Percentiles rank a stretch among this genome's conserved stretches.
These are phyloP conservation scores for Penicillium chermesinum DNA, from an alignment of 495 filamentous ascomycete species.

Conservation along the genomic window DNA sequence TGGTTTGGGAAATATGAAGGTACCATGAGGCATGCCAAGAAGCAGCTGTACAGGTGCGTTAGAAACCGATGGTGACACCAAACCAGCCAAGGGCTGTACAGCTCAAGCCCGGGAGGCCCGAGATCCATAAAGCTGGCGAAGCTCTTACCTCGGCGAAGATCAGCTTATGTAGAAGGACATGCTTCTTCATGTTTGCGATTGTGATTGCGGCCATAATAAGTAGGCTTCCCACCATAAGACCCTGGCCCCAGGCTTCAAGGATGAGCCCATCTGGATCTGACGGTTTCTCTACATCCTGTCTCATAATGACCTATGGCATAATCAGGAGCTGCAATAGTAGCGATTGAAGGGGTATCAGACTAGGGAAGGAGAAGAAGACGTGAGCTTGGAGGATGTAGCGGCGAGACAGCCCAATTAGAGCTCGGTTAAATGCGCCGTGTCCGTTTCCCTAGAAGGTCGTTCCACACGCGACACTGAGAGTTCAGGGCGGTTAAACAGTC, in stretches of 20 bases:
- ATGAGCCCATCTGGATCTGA: conserved; percentile 25
- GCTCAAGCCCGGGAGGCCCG: neutral
- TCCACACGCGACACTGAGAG: too few relatives aligned
- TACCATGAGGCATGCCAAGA: conserved; percentile 37
- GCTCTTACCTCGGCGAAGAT: conserved; percentile 41
- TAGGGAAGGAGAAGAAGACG: too few relatives aligned
- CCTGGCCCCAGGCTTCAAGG: conserved; percentile 47
- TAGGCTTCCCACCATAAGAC: conserved; percentile 43
- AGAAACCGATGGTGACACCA: too few relatives aligned
- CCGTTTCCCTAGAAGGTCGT: too few relatives aligned
- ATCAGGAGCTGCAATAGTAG: neutral
- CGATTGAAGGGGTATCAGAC: too few relatives aligned
- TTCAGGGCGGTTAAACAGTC: too few relatives aligned
- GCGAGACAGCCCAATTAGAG: too few relatives aligned
- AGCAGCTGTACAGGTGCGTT: too few relatives aligned
- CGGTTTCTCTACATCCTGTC: neutral
- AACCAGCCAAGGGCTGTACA: neutral
- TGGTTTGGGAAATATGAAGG: conserved; percentile 40
- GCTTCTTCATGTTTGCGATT: conserved; percentile 38
- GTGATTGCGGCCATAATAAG: conserved; percentile 44
- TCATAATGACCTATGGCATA: neutral
- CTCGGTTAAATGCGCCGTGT: too few relatives aligned
- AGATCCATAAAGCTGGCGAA: neutral
- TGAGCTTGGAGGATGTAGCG: too few relatives aligned
- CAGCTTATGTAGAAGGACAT: conserved; percentile 41